Conservation (phyloP, 768 basidiomycete genomes). For the Auricularia sp. region DNA sequence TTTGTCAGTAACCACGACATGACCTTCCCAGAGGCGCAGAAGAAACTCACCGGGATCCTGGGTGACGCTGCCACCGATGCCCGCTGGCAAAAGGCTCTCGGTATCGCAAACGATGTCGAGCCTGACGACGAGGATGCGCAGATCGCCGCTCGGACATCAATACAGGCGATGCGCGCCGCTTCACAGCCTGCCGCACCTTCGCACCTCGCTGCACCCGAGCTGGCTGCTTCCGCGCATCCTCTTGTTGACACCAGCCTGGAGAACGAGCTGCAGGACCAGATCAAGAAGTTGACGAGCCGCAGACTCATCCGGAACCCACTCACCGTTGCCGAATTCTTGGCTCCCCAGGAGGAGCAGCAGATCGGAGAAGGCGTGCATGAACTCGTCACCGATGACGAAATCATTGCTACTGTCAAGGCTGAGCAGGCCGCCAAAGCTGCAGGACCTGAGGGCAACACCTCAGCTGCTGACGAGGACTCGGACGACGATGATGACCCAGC, state of each 20-base stretch:
- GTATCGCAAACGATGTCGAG: constrained; percentile 13
- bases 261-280: constrained; percentile 9
- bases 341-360: constrained; percentile 12
- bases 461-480: too few species aligned
- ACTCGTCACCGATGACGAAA: not conserved
- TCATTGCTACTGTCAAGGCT: not conserved
- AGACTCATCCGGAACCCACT: constrained; percentile 9
- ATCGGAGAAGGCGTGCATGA: not conserved
- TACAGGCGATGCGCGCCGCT: not conserved
- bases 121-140: not conserved
- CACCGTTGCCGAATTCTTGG: constrained; percentile 11
- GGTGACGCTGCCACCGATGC: constrained; percentile 10
- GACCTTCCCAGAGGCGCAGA: not conserved
- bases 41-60: not conserved
- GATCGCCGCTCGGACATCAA: not conserved
- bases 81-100: constrained; percentile 15
- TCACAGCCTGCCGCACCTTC: not conserved
- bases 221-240: not conserved
- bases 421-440: not conserved
- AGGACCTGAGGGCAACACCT: not conserved
- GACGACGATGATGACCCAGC: too few species aligned
- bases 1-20: not conserved
- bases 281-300: constrained; percentile 10
- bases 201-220: not conserved
- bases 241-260: constrained; percentile 7